Evolutionary conservation across 2,329 filamentous ascomycete species (phyloP), one percentile per base, ranked within the genome.

Genomic region (Ilyonectria mors-panacis): DNA sequence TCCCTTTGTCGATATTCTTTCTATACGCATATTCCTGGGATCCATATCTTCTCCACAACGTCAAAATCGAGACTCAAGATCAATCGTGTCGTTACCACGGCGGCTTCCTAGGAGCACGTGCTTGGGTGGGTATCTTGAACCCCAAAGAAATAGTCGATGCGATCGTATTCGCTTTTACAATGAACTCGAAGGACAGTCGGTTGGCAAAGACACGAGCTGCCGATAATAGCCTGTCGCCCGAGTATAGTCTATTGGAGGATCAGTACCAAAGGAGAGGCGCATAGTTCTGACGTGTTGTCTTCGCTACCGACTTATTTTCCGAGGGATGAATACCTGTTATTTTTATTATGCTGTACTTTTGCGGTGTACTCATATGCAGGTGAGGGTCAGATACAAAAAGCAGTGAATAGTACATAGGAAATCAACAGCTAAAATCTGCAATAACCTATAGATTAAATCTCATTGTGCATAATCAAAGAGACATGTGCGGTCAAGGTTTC

Each of bases 1-100:
- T 74, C 15, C 72, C 72, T 1, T 6, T 74, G 6, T 55, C 72
- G 0, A 37, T 74, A 0, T 69, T 73, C 53, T 75, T 74, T n/a
- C 50, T 58, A 9, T 66, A 47, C 2, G 72, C 69, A 1, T 74
- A 70, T 28, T 65, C 72, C 12, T 73, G 72, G 72, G 61, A 60
- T n/a, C 64, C 70, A 2, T 74, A 74, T 26, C 19, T 37, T 13
- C 28, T 28, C 17, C 28, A 23, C 61, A 64, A 53, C 17, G 2
- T 30, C 15, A 12, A 19, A 5, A 37, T 13, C 28, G 39, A 26
- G 13, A 30, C 26, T 21, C 45, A 28, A 42, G 6, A 21, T n/a
- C 39, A n/a, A 9, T n/a, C 39, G 15, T 8, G 15, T 6, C 39
- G 8, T 6, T 64, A 64, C 15, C 54, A 58, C 3, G 61, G 61